Conservation (phyloP, 2,329 filamentous ascomycete species). For the Colletotrichum echinochloae region DNA sequence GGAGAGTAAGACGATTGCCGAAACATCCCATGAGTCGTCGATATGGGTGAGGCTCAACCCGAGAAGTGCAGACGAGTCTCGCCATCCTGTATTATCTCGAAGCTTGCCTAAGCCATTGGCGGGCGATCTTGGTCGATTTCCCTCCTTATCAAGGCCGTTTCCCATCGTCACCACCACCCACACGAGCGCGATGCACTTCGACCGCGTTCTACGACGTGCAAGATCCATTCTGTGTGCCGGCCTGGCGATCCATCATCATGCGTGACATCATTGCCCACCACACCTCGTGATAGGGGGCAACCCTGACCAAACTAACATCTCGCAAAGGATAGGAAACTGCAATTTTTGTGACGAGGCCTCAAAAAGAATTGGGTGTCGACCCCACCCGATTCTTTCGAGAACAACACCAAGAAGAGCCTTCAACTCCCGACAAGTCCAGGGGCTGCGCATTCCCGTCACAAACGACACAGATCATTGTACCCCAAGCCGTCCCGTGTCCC, state of each 20-base stretch:
- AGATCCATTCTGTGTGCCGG: neutral
- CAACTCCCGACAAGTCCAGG: neutral
- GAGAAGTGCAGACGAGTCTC: neutral
- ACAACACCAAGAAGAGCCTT: slow-evolving; percentile 1
- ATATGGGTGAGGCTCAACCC: slow-evolving; percentile 14
- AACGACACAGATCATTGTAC: neutral
- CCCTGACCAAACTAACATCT: slow-evolving; percentile 5
- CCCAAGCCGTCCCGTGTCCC: neutral
- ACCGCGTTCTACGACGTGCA: neutral
- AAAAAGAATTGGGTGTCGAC: slow-evolving; percentile 8
- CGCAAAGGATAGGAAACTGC: neutral
- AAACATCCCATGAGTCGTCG: neutral
- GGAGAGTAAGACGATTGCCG: neutral
- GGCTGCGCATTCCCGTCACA: neutral
- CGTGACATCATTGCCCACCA: slow-evolving; percentile 22
- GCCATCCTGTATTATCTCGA: slow-evolving; percentile 6
- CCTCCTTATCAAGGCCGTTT: neutral
- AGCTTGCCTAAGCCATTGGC: neutral
- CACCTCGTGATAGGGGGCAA: neutral
- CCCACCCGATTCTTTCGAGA: slow-evolving; percentile 26
- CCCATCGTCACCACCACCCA: neutral
- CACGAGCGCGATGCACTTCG: neutral
- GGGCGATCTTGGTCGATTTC: neutral
- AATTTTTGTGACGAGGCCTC: neutral
- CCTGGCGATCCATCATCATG: slow-evolving; percentile 7